Conservation (phyloP, 768 basidiomycete species). For the Serpula lacrymans region DNA sequence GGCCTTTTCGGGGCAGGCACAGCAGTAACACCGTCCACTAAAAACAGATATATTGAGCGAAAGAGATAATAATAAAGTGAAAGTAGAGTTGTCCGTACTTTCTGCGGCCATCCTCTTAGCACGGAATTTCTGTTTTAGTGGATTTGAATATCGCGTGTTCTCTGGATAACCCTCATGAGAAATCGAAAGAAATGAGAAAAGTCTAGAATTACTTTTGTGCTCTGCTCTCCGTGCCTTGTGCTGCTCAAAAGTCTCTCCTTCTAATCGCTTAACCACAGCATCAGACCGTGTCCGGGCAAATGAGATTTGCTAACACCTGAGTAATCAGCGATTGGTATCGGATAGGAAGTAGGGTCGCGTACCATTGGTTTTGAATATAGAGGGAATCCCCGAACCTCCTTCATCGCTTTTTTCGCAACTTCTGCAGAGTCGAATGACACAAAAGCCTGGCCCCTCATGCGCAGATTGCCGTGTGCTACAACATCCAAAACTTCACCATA, state of each 20-base stretch:
- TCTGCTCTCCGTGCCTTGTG: conserved; percentile 75
- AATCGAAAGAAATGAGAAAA: conserved; percentile 5
- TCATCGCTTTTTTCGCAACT: conserved; percentile 82
- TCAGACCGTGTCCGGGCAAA: conserved; percentile 90
- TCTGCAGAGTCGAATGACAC: conserved; percentile 86
- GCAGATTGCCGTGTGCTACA: conserved; percentile 90
- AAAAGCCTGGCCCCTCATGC: conserved; percentile 99
- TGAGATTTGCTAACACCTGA: conserved; percentile 75
- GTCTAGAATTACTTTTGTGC: conserved; percentile 70
- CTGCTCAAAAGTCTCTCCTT: conserved; percentile 61
- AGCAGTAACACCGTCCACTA: conserved; percentile 69
- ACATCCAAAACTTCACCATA: conserved; percentile 94
- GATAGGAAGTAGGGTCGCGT: conserved; percentile 14
- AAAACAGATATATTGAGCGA: conserved; percentile 4
- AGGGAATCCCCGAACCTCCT: conserved; percentile 92
- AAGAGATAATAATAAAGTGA: conserved; percentile 4
- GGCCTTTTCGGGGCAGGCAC: conserved; percentile 71
- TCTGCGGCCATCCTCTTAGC: conserved; percentile 80
- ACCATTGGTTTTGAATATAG: conserved; percentile 98
- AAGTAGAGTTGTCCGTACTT: conserved; percentile 47
- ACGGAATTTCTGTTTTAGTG: conserved; percentile 80
- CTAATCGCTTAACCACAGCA: conserved; percentile 77
- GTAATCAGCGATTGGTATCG: conserved; percentile 1
- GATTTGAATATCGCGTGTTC: conserved; percentile 82
- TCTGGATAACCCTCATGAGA: conserved; percentile 40